phyloP scores from a whole-genome alignment of 805 yeast genomes.

The Pichia eremophila region DNA sequence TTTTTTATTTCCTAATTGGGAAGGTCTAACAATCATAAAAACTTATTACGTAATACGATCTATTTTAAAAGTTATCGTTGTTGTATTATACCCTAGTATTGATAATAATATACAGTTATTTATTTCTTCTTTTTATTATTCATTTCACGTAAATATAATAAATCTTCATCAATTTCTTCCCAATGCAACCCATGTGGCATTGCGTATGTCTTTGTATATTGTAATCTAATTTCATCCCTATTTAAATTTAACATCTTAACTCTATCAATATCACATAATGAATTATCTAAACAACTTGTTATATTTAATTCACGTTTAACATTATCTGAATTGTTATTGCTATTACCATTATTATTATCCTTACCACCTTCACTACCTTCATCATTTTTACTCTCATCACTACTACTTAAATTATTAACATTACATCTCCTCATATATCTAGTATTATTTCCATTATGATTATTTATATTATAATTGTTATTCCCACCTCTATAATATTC shows the following conservation, averaged over 20 bases:
- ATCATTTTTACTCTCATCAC: neutral
- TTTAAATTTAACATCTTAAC: slow-evolving; percentile 9
- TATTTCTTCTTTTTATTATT: neutral
- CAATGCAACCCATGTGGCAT: slow-evolving; percentile 10
- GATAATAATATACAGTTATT: too few relatives aligned
- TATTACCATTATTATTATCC: neutral
- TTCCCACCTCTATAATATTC: too few relatives aligned
- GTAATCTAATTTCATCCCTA: slow-evolving; percentile 4
- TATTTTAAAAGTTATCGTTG: too few relatives aligned
- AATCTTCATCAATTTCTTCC: slow-evolving; percentile 10
- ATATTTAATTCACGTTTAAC: slow-evolving; percentile 6
- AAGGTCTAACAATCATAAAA: too few relatives aligned
- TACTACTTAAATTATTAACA: neutral
- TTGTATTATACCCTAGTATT: too few relatives aligned
- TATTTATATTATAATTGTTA: too few relatives aligned
- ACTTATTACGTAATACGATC: too few relatives aligned
- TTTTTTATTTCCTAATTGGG: too few relatives aligned
- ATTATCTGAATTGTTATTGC: neutral
- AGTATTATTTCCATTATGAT: neutral
- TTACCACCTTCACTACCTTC: neutral
- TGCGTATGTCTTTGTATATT: slow-evolving; percentile 10
- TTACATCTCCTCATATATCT: neutral
- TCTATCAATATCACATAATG: slow-evolving; percentile 7
- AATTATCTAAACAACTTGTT: slow-evolving; percentile 8
- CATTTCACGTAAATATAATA: slow-evolving; percentile 1